Evolutionary conservation across 345 rosid genomes (phyloP), one percentile per base, ranked within the genome.

Genomic region (Gossypium turneri): DNA sequence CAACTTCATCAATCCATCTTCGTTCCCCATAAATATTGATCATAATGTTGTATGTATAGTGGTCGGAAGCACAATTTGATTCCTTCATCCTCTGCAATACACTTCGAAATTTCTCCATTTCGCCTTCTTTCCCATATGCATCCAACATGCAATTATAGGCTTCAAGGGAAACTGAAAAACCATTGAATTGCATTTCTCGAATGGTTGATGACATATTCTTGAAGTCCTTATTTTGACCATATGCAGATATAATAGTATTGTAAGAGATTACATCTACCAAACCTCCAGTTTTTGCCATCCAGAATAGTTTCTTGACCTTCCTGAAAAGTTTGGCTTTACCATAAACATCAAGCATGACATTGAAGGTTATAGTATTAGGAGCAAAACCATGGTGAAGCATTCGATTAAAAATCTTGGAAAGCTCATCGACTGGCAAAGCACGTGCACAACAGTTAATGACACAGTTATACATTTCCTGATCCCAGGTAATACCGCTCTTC

Each of bases 71-170:
- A 73, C 89, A 83, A 53, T 73, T 78, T 25, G 90, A 80, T 70
- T 83, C 81, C 85, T 89, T 89, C 90, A 92, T 90, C 74, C 88
- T 88, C 85, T 78, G 83, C 86, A 92, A 78, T 64, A 92, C 85
- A 59, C 70, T 86, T 80, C 83, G 84, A 77, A 94, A 92, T 64
- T 81, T 82, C 83, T 90, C 92, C 90, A 92, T 86, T 77, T 90
- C 90, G 47, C 90, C 84, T 79, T 85, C 91, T 85, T 89, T 94
- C 72, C 97, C 97, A 48, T 92, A 92, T 8, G 90, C 93, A 86
- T 92, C 89, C 79, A 94, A 62, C 94, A 90, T 83, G 68, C 85
- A 88, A 78, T 92, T 94, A 86, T 90, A 90, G 64, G 97, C 98
- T 81, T 94, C 97, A 3, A 94, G 91, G 70, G 97, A 94, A 75